Percentiles rank a stretch among this genome's conserved stretches.
Evolutionary conservation across 139 green algal genomes (phyloP).

Genomic region (Chlamydomonas eustigma): DNA sequence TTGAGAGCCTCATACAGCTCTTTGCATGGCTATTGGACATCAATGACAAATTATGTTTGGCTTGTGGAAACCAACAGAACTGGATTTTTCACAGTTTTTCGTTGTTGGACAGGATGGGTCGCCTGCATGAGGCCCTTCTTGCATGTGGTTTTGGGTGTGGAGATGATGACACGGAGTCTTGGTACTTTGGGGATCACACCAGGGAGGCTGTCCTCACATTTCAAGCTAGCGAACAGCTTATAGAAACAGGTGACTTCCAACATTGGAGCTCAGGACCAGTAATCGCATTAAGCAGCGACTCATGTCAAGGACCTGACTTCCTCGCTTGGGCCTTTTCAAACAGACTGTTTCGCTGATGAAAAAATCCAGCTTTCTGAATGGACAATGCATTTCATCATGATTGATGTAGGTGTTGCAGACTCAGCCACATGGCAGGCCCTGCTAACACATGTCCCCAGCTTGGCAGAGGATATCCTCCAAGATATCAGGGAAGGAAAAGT

Average conservation of each 20-base stretch:
- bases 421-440: neutral
- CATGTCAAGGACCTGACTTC: no score
- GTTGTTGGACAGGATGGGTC: neutral
- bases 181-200: neutral
- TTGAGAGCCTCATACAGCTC: no score
- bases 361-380: no score
- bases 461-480: neutral
- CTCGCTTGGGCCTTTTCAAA: no score
- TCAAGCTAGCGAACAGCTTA: neutral
- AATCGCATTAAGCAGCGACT: no score
- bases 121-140: neutral
- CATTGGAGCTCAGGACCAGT: no score
- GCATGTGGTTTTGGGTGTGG: neutral
- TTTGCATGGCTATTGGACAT: no score
- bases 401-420: slow-evolving; percentile 33
- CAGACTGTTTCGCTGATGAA: no score
- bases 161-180: neutral
- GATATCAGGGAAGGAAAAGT: neutral
- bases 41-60: no score
- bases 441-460: neutral
- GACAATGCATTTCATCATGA: neutral
- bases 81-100: no score
- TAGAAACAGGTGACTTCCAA: neutral
- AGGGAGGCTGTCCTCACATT: neutral
- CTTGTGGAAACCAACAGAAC: no score